Conservation (phyloP, 108 stramenopile genomes). For the Cyclotella choctawhatcheeana region DNA sequence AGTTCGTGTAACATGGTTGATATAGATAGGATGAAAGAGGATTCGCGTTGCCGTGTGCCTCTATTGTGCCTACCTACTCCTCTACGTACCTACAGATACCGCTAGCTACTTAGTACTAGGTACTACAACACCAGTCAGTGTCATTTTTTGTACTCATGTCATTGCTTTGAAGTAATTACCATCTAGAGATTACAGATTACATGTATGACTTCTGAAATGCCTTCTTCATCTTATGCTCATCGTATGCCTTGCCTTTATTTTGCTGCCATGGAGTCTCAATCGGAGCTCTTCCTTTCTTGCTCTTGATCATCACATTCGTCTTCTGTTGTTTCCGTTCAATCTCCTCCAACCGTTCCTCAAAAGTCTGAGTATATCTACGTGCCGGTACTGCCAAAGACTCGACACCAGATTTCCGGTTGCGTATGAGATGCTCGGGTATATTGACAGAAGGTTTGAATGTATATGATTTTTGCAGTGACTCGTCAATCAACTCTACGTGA, state of each 20-base stretch:
- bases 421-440: constrained; percentile 2
- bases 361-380: background rate
- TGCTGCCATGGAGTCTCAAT: background rate
- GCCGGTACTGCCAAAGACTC: background rate
- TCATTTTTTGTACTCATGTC: background rate
- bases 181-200: too few relatives aligned
- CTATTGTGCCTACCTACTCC: background rate
- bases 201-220: background rate
- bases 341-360: constrained; percentile 3
- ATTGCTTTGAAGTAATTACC: too few relatives aligned
- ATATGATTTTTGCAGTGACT: constrained; percentile 1
- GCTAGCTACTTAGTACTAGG: too few relatives aligned
- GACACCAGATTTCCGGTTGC: background rate
- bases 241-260: background rate
- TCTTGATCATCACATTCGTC: background rate
- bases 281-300: background rate
- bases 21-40: background rate
- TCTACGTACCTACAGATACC: too few relatives aligned
- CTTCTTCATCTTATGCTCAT: constrained; percentile 10
- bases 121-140: too few relatives aligned
- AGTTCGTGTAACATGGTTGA: constrained; percentile 58
- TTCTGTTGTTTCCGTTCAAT: constrained; percentile 1
- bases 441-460: constrained; percentile 7
- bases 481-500: constrained; percentile 12
- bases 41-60: background rate